Base-by-base conservation (phyloP, 176 grass and related monocot genomes). In the Oryza glumipatula region DNA sequence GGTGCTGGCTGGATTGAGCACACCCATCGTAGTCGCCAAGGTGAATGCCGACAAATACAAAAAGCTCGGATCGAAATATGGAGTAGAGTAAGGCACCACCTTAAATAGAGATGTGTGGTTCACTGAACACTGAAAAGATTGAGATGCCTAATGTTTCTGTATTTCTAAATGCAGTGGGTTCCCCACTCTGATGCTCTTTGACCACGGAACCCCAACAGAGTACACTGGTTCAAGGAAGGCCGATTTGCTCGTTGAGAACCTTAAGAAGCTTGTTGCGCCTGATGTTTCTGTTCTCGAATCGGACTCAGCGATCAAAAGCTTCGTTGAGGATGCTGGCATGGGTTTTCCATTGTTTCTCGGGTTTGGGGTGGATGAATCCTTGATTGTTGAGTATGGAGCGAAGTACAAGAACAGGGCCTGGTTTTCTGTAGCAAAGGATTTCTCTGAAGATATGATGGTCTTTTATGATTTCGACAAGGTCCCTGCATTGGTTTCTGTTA, bases 321-420 rank as follows among this genome's bases (percentile, higher is more conserved):
- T 95, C 65, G 78, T 98, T 73, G 76, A 92, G 89, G 76, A 67
- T 1, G 81, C 93, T 72, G 89, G 93, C 69, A 46, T 49, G 33
- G 73, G 45, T 1, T 95, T 94, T 76, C 96, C 96, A 22, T 60
- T 95, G 63, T 98, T 95, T 82, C 90, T 98, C 0, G 96, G 93
- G 47, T 98, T 98, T 65, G 91, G 89, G 65, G 79, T 98, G 83
- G 71, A 94, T 67, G 93, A 94, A 46, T 77, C 74, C 2, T 36
- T 89, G 36, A 73, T 98, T 66, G 80, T 76, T 6, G 89, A 91
- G 65, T 82, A 86, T n/a, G 93, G 87, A 67, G 80, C 74, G 4
- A 89, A 76, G 43, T 99, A 89, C 89, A 99, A 94, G 96, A 98
- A 95, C 66, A 89, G 73, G 12, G 96, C 96, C 39, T 99, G 93